These are phyloP conservation scores for Talaromyces proteolyticus DNA, from an alignment of 495 filamentous ascomycete genomes.

Conservation along the genomic window DNA sequence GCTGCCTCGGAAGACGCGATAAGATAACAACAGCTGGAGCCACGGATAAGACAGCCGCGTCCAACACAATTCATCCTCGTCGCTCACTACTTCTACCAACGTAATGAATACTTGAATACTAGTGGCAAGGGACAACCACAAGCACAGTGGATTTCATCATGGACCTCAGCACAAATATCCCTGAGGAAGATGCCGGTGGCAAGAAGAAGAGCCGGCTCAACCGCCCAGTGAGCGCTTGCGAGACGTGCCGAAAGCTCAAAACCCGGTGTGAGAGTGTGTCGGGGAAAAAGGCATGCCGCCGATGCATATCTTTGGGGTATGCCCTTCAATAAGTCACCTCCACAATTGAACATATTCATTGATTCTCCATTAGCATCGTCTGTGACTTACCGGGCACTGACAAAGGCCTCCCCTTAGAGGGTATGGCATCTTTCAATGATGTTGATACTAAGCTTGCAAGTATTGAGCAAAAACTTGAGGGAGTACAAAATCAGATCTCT, in stretches of 20 bases:
- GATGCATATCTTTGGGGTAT: slow-evolving; percentile 34
- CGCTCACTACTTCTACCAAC: neutral
- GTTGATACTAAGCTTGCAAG: neutral
- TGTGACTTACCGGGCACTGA: neutral
- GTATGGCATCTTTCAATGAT: slow-evolving; percentile 26
- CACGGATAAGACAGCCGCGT: neutral
- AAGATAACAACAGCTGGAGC: neutral
- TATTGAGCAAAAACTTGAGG: neutral
- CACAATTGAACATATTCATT: neutral
- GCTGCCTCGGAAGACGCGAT: neutral
- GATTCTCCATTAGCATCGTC: neutral
- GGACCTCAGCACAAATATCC: neutral
- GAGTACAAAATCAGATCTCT: neutral
- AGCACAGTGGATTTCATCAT: too few relatives aligned
- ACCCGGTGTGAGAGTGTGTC: slow-evolving; percentile 35
- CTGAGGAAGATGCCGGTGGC: neutral
- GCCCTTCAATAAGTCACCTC: neutral
- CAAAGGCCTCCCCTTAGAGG: neutral
- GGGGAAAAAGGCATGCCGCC: slow-evolving; percentile 35
- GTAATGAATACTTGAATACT: neutral
- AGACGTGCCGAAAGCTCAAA: slow-evolving; percentile 40
- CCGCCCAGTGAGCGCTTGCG: slow-evolving; percentile 38
- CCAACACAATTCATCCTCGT: neutral
- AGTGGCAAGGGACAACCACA: neutral
- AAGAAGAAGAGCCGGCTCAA: slow-evolving; percentile 19